Evolutionary conservation across 2,329 filamentous ascomycete species (phyloP).

Genomic region (Apiospora rasikravindrae): DNA sequence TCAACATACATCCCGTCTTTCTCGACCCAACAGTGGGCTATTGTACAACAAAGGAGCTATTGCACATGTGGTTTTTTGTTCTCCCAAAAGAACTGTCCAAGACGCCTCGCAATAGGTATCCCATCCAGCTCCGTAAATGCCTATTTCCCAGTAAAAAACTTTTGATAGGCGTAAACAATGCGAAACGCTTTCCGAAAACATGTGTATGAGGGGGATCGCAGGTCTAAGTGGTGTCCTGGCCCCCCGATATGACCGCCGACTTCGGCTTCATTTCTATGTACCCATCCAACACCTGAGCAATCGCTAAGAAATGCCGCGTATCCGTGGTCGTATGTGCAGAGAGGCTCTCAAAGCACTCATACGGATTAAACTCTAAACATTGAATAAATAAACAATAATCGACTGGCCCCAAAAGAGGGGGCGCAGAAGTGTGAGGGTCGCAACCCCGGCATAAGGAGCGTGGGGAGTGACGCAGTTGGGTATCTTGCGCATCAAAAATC

Average conservation of each 20-base stretch:
- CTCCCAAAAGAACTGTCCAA: neutral
- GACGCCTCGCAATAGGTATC: neutral
- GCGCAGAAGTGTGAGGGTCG: conserved; percentile 4
- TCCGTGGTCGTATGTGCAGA: conserved; percentile 12
- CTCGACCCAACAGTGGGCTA: neutral
- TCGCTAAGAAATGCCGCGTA: conserved; percentile 15
- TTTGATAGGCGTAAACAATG: neutral
- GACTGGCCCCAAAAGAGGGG: neutral
- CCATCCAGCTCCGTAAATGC: conserved; percentile 15
- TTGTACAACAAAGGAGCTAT: conserved; percentile 12
- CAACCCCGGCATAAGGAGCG: conserved; percentile 9
- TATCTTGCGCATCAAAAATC: conserved; percentile 21
- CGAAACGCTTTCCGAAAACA: conserved; percentile 8
- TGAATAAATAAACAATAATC: conserved; percentile 22
- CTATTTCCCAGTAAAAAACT: conserved; percentile 1
- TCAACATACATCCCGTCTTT: neutral
- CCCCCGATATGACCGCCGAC: neutral
- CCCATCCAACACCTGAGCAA: conserved; percentile 18
- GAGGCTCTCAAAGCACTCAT: neutral
- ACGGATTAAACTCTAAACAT: conserved; percentile 19
- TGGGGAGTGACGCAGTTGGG: conserved; percentile 19
- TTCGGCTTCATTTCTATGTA: conserved; percentile 17
- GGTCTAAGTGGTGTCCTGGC: conserved; percentile 10
- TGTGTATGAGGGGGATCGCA: conserved; percentile 14
- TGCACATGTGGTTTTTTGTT: neutral